Percentiles rank a stretch among this genome's conserved stretches.
Conservation (phyloP, 192 early-diverging fungal species). For the Coemansia sp. region DNA sequence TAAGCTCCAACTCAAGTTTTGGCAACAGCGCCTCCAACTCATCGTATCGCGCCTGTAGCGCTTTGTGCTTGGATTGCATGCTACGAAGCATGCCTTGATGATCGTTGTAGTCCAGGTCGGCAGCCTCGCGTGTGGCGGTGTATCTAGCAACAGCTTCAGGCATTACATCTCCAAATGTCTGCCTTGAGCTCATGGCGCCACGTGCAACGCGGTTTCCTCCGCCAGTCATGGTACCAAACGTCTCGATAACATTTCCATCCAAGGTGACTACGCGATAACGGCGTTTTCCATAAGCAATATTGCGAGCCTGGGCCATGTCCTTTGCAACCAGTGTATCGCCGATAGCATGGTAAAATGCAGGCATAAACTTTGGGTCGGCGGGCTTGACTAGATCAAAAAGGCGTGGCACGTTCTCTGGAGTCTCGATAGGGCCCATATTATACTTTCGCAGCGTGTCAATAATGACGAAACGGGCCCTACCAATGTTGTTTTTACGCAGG, state of each 20-base stretch:
- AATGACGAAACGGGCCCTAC: constrained; percentile 81
- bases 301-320: constrained; percentile 81
- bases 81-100: constrained; percentile 39
- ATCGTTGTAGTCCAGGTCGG: constrained; percentile 59
- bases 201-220: constrained; percentile 74
- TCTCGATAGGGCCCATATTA: constrained; percentile 57
- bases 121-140: constrained; percentile 60
- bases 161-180: constrained; percentile 58
- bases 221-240: constrained; percentile 90
- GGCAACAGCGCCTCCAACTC: constrained; percentile 64
- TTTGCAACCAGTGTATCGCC: constrained; percentile 85
- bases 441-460: constrained; percentile 71
- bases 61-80: constrained; percentile 36
- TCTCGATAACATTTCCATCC: constrained; percentile 89
- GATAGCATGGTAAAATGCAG: constrained; percentile 87
- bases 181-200: constrained; percentile 89
- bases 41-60: constrained; percentile 57
- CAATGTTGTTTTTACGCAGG: constrained; percentile 81
- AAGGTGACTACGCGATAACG: constrained; percentile 95
- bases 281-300: constrained; percentile 79
- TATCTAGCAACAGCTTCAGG: constrained; percentile 59
- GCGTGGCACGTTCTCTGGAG: constrained; percentile 79
- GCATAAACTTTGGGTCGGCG: constrained; percentile 68
- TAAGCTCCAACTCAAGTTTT: constrained; percentile 74
- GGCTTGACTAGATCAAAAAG: constrained; percentile 89